Base-by-base conservation (phyloP, 2,329 filamentous ascomycete species). In the Ophiognomonia clavigignenti-juglandacearum region DNA sequence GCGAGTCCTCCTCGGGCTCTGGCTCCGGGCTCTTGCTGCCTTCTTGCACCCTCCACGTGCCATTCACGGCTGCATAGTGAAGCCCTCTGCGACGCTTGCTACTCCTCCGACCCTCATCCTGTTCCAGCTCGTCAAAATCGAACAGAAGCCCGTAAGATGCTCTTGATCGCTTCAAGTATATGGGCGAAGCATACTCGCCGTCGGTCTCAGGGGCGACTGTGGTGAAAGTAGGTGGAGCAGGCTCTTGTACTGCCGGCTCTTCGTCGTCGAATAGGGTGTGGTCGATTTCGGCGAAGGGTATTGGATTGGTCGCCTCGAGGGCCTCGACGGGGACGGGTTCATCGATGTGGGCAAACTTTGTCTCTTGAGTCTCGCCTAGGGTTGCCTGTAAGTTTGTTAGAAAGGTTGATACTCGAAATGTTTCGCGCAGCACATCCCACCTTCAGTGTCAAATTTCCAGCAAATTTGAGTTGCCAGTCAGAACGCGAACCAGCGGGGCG, bases 11-110 rank as follows among this genome's bases (percentile, higher is more conserved):
- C 38, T 55, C 13, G 36, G 48, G 34, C 52, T 74, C 66, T 27
- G 72, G 74, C 58, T 85, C 78, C 3, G 88, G 86, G 43, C 83
- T 91, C 7, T 81, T 82, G 1, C 86, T 85, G 47, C 80, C 77
- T 58, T 84, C 86, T 19, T 75, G 74, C 57, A 91, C 86, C 53
- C 78, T 83, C 92, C 92, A 96, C 23, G 79, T 72, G 24, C 73
- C 77, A 57, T 81, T 83, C 43, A 80, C 72, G 51, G 83, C 72
- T 49, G 83, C 79, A 63, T 86, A 86, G 37, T 82, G 81, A 7
- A 84, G 81, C 45, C 80, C 77, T 65, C 91, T 95, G 51, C 80
- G 82, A 23, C 79, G 80, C 57, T 73, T 79, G 5, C 77, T 79
- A 29, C 68, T 75, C 20, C 78, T 69, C 35, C 74, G 74, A 2